Conservation (phyloP, 768 basidiomycete species). For the Mycena sanguinolenta region DNA sequence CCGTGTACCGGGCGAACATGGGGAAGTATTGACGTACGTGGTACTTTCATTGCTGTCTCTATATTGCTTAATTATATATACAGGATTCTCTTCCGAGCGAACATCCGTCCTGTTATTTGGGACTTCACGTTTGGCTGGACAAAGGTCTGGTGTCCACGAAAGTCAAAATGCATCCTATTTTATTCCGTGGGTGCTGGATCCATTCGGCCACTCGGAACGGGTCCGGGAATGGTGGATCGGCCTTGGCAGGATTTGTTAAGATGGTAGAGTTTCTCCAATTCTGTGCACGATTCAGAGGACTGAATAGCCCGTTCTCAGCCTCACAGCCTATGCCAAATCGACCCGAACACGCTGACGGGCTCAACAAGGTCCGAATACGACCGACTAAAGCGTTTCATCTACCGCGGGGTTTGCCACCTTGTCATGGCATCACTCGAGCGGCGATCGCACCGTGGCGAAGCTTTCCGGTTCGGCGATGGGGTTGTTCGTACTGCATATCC, state of each 20-base stretch:
- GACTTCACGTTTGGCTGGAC: conserved; percentile 37
- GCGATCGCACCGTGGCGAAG: conserved; percentile 32
- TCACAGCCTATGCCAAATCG: conserved; percentile 15
- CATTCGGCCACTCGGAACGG: conserved; percentile 38
- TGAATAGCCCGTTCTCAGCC: too few relatives aligned
- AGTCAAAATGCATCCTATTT: conserved; percentile 38
- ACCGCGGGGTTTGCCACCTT: conserved; percentile 31
- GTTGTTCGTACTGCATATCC: conserved; percentile 25
- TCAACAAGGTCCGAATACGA: conserved; percentile 12
- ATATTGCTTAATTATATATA: neutral
- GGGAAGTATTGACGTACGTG: conserved; percentile 18
- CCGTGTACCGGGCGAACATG: conserved; percentile 34
- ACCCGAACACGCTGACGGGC: conserved; percentile 17
- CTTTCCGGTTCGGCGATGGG: conserved; percentile 32
- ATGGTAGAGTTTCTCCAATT: conserved; percentile 31
- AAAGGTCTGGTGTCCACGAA: conserved; percentile 38
- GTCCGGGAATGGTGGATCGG: conserved; percentile 40
- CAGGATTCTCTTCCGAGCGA: conserved; percentile 15
- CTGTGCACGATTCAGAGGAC: too few relatives aligned
- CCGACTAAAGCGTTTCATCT: conserved; percentile 28
- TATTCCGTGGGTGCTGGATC: conserved; percentile 36
- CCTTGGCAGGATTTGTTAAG: conserved; percentile 34
- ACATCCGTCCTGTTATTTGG: conserved; percentile 33
- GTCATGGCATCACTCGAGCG: conserved; percentile 27
- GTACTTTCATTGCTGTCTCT: too few relatives aligned